Base-by-base conservation (phyloP, 1,284 basidiomycete species). In the Leccinum subrobustum region DNA sequence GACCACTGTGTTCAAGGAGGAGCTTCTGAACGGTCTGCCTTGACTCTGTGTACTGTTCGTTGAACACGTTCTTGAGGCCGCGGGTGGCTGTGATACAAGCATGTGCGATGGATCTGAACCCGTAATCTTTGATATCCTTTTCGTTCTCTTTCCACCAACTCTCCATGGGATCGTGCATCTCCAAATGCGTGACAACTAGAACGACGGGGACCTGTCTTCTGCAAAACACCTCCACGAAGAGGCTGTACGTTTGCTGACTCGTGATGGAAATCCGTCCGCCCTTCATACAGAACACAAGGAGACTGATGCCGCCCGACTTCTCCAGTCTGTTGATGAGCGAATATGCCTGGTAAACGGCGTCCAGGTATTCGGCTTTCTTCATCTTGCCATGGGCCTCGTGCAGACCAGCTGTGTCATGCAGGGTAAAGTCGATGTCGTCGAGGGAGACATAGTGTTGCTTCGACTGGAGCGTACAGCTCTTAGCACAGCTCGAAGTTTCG, bases 331-430 rank as follows among this genome's bases (percentile, higher is more conserved):
- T 66, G 11, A 81, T 67, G 51, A 81, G 73, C 1, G 64, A 31
- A 52, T 74, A 69, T 0, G 70, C 72, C 57, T 74, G 66, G 16
- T 68, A 60, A 29, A 80, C 62, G 16, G 74, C 73, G 0, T 75
- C 59, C 60, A 73, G 35, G 65, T 69, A 63, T 57, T 71, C 50
- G 54, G 66, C 6, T 53, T 68, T 47, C 25, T 62, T 27, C 68
- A 71, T 57, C 25, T 65, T 57, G 4, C 61, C 69, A 1, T 60
- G 62, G 1, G 74, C 71, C 60, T 80, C 78, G 54, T 79, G 67
- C 29, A 80, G 64, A 35, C 79, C 79, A 2, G 72, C 73, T 9
- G 78, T 80, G 60, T 80, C 77, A 58, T 75, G 75, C 42, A 80
- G 56, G 12, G 52, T 64, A 48, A 73, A 70, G 11, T 64, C 55